Evolutionary conservation across 305 asterid genomes (phyloP).

Genomic region (Andrographis paniculata): DNA sequence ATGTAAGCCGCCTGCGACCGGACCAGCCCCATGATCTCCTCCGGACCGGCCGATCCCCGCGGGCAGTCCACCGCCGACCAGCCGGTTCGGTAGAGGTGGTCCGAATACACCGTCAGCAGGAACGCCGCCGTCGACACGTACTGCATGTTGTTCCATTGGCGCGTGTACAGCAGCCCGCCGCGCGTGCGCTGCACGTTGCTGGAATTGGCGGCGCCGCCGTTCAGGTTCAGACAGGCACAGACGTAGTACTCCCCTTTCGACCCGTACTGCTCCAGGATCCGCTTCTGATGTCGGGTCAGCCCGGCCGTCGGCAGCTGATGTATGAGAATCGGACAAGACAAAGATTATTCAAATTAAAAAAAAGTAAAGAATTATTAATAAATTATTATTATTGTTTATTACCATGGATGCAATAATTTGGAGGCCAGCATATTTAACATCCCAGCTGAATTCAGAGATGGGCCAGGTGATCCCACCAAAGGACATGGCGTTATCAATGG

Average conservation of each 20-base stretch:
- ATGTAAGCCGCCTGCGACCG: constrained; percentile 65
- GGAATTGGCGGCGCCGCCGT: constrained; percentile 18
- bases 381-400: constrained; percentile 5
- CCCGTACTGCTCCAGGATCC: constrained; percentile 35
- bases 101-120: constrained; percentile 45
- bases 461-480: constrained; percentile 89
- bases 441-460: constrained; percentile 91
- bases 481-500: constrained; percentile 34
- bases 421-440: constrained; percentile 70
- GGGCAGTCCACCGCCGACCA: constrained; percentile 36
- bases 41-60: constrained; percentile 24
- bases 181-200: constrained; percentile 57
- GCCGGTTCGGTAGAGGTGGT: constrained; percentile 49
- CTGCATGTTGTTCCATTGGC: constrained; percentile 92
- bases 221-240: constrained; percentile 48
- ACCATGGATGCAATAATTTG: constrained; percentile 77
- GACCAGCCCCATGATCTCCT: constrained; percentile 42
- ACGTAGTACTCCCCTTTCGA: constrained; percentile 48
- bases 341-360: neutral
- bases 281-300: constrained; percentile 13
- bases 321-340: no score
- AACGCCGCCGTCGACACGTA: constrained; percentile 55
- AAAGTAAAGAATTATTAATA: no score
- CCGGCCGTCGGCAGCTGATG: constrained; percentile 49
- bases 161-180: constrained; percentile 58